A percentile compares a stretch with the other conserved stretches of the same genome.
Evolutionary conservation across 768 basidiomycete species (phyloP).

Genomic region (Russula vinacea): DNA sequence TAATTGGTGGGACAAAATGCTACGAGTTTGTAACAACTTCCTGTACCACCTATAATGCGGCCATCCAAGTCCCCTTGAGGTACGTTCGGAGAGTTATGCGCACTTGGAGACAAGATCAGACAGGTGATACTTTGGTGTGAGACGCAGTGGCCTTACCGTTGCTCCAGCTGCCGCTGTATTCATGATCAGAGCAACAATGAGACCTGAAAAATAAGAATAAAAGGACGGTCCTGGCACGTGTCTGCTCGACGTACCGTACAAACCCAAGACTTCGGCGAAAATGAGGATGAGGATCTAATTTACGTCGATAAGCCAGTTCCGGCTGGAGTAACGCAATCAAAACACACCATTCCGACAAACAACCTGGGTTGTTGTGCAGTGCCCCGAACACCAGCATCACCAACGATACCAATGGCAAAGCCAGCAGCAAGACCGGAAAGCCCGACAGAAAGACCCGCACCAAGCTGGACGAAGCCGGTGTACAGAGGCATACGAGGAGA

Average conservation of each 20-base stretch:
- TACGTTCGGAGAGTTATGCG: constrained; percentile 8
- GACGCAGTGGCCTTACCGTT: background rate
- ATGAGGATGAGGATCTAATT: constrained; percentile 76
- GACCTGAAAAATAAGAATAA: constrained; percentile 30
- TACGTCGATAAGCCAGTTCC: background rate
- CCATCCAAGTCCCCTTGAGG: background rate
- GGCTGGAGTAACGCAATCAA: background rate
- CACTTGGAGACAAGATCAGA: constrained; percentile 18
- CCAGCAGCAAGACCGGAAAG: constrained; percentile 96
- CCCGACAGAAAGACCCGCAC: constrained; percentile 89
- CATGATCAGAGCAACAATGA: constrained; percentile 54
- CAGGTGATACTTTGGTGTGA: background rate
- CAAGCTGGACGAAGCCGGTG: constrained; percentile 90
- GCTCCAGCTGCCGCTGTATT: constrained; percentile 37
- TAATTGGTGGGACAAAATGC: background rate
- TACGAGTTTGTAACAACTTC: constrained; percentile 4
- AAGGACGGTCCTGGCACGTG: background rate
- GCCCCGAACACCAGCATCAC: constrained; percentile 97
- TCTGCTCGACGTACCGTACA: constrained; percentile 56
- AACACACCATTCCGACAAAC: constrained; percentile 84
- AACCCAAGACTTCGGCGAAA: constrained; percentile 91
- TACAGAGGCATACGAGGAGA: constrained; percentile 53
- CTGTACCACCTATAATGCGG: background rate
- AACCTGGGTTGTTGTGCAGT: constrained; percentile 95
- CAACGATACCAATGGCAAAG: constrained; percentile 97